Evolutionary conservation across 2,329 filamentous ascomycete species (phyloP), one percentile per base, ranked within the genome.

Genomic region (Cladophialophora exuberans): DNA sequence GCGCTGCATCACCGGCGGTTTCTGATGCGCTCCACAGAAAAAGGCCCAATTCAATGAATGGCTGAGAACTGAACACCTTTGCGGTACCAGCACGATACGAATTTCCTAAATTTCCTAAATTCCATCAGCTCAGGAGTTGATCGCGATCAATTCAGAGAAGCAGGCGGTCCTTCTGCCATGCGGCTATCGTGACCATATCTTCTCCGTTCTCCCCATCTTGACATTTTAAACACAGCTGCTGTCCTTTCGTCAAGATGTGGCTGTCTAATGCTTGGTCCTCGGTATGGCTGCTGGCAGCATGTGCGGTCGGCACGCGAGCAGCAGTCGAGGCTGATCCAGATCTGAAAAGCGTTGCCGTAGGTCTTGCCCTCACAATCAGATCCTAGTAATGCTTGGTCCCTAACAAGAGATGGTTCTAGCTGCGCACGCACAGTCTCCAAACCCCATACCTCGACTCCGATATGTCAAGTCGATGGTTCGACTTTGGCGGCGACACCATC

Each of bases 401-500:
- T 42, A 18, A 25, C 30, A 15, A 38, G 26, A n/a, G 11, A 18
- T 20, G 20, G 10, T 23, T 11, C 28, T 73, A 95, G 89, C 81
- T 96, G 69, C 85, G 90, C 70, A 96, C 92, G 68, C 92, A 96
- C 75, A 93, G 87, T 68, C 80, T 96, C 60, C 78, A 82, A 71
- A 83, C 88, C 80, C 94, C 94, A 60, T 99, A 97, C 76, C 85
- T 99, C 66, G 94, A 99, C 76, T 94, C 91, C 58, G 94, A 97
- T 73, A 92, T 97, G 87, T 89, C 95, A 77, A 96, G 90, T 77
- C 87, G 94, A 71, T 99, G 94, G 93, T 99, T 93, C 76, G 94
- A 99, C 77, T 99, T 95, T 82, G 94, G 94, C 70, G 94, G 93
- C 70, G 91, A 96, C 76, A 90, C 93, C 35, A 87, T 99, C 66